Evolutionary conservation across 176 grass and related monocot genomes (phyloP), one percentile per base, ranked within the genome.

Genomic region (Pontederia crassipes): DNA sequence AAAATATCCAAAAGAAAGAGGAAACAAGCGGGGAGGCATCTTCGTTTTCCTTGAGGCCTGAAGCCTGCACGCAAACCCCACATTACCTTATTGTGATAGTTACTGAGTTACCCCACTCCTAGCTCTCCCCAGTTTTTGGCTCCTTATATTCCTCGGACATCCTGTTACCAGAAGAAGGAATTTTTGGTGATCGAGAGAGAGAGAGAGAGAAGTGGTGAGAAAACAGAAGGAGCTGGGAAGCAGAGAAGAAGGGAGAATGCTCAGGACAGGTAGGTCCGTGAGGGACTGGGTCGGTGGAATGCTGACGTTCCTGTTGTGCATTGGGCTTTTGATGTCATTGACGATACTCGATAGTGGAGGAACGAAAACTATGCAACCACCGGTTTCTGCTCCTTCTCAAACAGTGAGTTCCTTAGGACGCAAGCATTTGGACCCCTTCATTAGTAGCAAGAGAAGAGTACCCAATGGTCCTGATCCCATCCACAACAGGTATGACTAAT

Each of bases 401-500:
- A 15, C 32, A 46, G 59, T 10, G 0, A 61, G 28, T 4, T 4
- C 11, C n/a, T 26, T n/a, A 15, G 27, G 12, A 14, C 28, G 11
- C 76, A 61, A 28, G 24, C 59, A 28, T 51, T 61, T n/a, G 26
- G 66, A 84, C 61, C 32, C 73, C 55, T 80, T 80, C 49, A 59
- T 51, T 17, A 55, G 61, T 46, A 83, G 77, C 74, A 81, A 81
- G 66, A 87, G 88, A 54, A 78, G 28, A 57, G 88, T 93, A 18
- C 88, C 83, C 12, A 83, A 79, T 70, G 83, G 88, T 11, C 83
- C 88, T 12, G 83, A 93, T 87, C 83, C 88, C 58, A 86, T 87
- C 63, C 88, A 93, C 74, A 93, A 93, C 73, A 93, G 83, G 83
- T 93, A 84, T 67, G 63, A 10, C 54, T 66, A 55, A 35, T 55